Percentiles rank a stretch among this genome's conserved stretches.
phyloP scores from a whole-genome alignment of 1,284 basidiomycete genomes.

The Sporisorium graminicola region DNA sequence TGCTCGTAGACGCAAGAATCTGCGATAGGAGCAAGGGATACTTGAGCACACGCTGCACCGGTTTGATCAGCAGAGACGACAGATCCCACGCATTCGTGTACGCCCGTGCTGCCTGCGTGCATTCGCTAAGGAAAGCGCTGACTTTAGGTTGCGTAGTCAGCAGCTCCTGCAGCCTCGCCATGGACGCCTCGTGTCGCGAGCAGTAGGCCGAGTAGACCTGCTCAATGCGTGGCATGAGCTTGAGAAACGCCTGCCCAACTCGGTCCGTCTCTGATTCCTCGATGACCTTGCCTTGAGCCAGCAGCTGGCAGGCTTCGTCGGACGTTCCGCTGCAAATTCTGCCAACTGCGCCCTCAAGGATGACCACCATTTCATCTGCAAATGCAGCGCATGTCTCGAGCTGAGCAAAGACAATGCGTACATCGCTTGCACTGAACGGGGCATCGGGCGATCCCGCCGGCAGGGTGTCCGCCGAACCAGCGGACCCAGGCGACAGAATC shows the following conservation, averaged over 20 bases:
- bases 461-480: constrained; percentile 7
- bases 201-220: constrained; percentile 87
- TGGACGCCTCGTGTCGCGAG: constrained; percentile 82
- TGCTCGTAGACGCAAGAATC: constrained; percentile 77
- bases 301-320: constrained; percentile 34
- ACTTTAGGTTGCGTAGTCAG: constrained; percentile 55
- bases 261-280: constrained; percentile 72
- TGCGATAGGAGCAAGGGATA: constrained; percentile 87
- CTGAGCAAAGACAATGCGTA: constrained; percentile 83
- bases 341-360: constrained; percentile 70
- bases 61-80: constrained; percentile 83
- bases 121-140: constrained; percentile 67
- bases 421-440: constrained; percentile 78
- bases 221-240: constrained; percentile 82
- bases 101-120: constrained; percentile 65
- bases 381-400: constrained; percentile 80
- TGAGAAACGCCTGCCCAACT: constrained; percentile 83
- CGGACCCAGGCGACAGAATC: constrained; percentile 5
- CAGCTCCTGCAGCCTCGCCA: constrained; percentile 74
- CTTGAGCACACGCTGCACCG: constrained; percentile 74
- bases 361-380: constrained; percentile 76
- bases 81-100: constrained; percentile 90
- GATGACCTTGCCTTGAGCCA: constrained; percentile 21
- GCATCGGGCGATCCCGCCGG: constrained; percentile 28
- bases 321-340: constrained; percentile 29